These are phyloP conservation scores for Candida anglica DNA, from an alignment of 805 yeast genomes.

Conservation along the genomic window DNA sequence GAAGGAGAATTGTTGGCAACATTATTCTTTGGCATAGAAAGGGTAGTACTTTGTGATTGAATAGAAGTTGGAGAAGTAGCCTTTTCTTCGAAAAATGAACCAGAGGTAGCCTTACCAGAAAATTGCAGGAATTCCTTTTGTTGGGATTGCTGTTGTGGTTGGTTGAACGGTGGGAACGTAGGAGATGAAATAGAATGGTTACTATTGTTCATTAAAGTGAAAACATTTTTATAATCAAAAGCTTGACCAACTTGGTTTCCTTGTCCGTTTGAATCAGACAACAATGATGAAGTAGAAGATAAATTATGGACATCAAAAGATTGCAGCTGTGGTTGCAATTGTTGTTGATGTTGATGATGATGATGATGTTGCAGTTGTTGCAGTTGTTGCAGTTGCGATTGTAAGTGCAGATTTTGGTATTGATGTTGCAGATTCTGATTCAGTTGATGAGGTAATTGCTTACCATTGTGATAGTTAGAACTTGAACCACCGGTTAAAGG, in stretches of 20 bases:
- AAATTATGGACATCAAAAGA: background rate
- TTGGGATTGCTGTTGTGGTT: conserved; percentile 3
- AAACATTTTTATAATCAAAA: conserved; percentile 13
- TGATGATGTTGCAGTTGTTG: conserved; percentile 8
- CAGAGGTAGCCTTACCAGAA: too few relatives aligned
- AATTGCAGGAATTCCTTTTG: background rate
- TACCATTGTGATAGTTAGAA: background rate
- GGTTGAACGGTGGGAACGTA: conserved; percentile 4
- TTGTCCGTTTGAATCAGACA: conserved; percentile 5
- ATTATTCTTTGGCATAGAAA: background rate
- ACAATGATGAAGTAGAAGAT: conserved; percentile 5
- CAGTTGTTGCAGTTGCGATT: conserved; percentile 5
- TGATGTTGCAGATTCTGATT: conserved; percentile 6
- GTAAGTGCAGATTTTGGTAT: conserved; percentile 7
- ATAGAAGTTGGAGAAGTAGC: conserved; percentile 17
- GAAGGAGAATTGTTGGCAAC: conserved; percentile 19
- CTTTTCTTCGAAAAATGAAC: background rate
- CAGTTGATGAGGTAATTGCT: background rate
- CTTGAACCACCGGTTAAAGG: background rate
- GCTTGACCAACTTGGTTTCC: too few relatives aligned
- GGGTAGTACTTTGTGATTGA: conserved; percentile 12
- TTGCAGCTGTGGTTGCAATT: conserved; percentile 3
- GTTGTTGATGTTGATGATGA: conserved; percentile 8
- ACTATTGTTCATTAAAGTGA: conserved; percentile 11
- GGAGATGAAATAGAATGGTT: conserved; percentile 13